Evolutionary conservation across 2,329 filamentous ascomycete genomes (phyloP).

Genomic region (Beauveria brongniartii): DNA sequence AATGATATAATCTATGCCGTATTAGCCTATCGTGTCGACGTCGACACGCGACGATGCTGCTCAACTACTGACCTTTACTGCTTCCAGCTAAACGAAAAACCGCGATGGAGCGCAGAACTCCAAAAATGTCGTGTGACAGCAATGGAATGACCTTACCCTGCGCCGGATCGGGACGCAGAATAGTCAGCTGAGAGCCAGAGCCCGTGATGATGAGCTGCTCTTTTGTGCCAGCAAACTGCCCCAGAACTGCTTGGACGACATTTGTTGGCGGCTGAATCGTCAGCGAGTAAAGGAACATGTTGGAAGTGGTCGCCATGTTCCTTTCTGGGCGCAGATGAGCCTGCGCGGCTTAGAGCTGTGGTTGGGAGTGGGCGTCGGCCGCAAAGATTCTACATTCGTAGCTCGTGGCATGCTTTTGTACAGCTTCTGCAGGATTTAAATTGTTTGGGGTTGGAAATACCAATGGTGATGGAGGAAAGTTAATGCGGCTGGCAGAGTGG

Average conservation of each 20-base stretch:
- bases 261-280: constrained; percentile 89
- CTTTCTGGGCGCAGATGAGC: constrained; percentile 27
- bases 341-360: constrained; percentile 8
- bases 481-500: constrained; percentile 10
- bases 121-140: constrained; percentile 89
- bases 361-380: constrained; percentile 9
- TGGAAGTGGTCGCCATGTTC: constrained; percentile 92
- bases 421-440: constrained; percentile 10
- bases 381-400: constrained; percentile 11
- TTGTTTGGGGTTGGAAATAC: constrained; percentile 2
- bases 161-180: constrained; percentile 77
- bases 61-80: constrained; percentile 74
- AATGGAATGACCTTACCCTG: constrained; percentile 81
- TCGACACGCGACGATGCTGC: constrained; percentile 25
- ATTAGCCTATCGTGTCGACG: constrained; percentile 17
- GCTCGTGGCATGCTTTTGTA: constrained; percentile 4
- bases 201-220: constrained; percentile 96
- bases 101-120: constrained; percentile 83
- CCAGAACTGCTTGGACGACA: constrained; percentile 82
- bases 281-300: constrained; percentile 97
- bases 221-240: constrained; percentile 92
- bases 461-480: constrained; percentile 10
- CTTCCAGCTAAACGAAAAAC: constrained; percentile 89
- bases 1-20: constrained; percentile 77
- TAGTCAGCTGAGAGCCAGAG: constrained; percentile 79